Percentiles rank a stretch among this genome's conserved stretches.
phyloP scores from a whole-genome alignment of 495 filamentous ascomycete genomes.

The Collariella sp. region DNA sequence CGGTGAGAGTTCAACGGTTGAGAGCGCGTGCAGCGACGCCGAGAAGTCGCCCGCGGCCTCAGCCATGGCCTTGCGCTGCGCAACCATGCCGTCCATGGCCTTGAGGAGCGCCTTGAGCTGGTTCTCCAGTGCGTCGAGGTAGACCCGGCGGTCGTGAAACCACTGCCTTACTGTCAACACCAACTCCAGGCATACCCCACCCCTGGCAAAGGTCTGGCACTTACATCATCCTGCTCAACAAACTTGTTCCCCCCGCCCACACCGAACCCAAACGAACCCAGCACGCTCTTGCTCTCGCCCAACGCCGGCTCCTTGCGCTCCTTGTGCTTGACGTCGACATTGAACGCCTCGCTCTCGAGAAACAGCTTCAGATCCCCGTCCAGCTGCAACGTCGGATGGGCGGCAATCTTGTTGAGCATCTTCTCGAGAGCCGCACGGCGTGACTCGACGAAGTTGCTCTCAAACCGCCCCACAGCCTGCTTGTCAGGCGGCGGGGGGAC shows the following conservation, averaged over 20 bases:
- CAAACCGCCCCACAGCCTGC: constrained; percentile 92
- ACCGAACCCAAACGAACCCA: constrained; percentile 72
- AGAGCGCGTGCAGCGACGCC: constrained; percentile 77
- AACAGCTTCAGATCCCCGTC: constrained; percentile 93
- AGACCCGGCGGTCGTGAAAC: constrained; percentile 94
- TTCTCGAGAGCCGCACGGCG: constrained; percentile 82
- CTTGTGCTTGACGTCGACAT: constrained; percentile 94
- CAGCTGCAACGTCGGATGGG: constrained; percentile 84
- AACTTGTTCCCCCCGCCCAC: constrained; percentile 75
- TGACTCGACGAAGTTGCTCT: constrained; percentile 93
- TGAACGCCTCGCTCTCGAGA: constrained; percentile 91
- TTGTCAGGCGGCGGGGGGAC: constrained; percentile 97
- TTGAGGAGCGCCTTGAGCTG: constrained; percentile 92
- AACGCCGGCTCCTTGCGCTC: constrained; percentile 81
- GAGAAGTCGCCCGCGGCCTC: constrained; percentile 92
- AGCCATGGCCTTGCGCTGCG: constrained; percentile 81
- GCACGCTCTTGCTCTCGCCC: constrained; percentile 85
- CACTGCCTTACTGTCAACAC: constrained; percentile 46
- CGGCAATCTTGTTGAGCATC: constrained; percentile 92
- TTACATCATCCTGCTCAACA: constrained; percentile 93
- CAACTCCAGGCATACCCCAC: background rate
- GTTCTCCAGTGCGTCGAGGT: constrained; percentile 88
- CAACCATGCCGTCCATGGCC: constrained; percentile 83
- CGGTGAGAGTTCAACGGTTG: constrained; percentile 78
- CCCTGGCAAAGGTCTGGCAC: constrained; percentile 23